phyloP scores from a whole-genome alignment of 805 yeast genomes.

The Candida gorgasii region DNA sequence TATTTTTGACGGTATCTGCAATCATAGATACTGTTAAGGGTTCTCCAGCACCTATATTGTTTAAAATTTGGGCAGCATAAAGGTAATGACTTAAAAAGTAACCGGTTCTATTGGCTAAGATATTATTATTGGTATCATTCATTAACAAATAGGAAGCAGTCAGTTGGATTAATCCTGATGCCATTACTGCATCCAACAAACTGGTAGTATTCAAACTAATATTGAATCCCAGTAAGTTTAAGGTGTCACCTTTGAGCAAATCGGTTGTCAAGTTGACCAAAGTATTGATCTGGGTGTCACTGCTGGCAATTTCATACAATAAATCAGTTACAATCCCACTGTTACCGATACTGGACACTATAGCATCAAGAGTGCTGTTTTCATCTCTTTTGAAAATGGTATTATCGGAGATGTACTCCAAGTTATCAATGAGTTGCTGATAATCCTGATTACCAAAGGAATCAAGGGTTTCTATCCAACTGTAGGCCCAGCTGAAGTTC shows the following conservation, averaged over 20 bases:
- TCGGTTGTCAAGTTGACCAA: slow-evolving; percentile 23
- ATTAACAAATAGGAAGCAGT: slow-evolving; percentile 27
- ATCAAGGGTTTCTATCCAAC: slow-evolving; percentile 15
- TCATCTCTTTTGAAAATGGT: slow-evolving; percentile 14
- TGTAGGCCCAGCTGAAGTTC: not conserved
- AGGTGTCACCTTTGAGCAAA: slow-evolving; percentile 15
- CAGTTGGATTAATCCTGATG: slow-evolving; percentile 29
- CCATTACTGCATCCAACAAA: slow-evolving; percentile 20
- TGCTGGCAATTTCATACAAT: slow-evolving; percentile 31
- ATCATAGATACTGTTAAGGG: slow-evolving; percentile 29
- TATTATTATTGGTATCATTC: slow-evolving; percentile 29
- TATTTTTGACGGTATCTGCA: slow-evolving; percentile 28
- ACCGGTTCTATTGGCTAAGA: slow-evolving; percentile 28
- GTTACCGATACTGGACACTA: slow-evolving; percentile 9
- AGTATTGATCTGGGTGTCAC: slow-evolving; percentile 29
- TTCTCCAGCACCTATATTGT: slow-evolving; percentile 35
- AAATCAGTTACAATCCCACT: slow-evolving; percentile 19
- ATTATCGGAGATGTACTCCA: slow-evolving; percentile 13
- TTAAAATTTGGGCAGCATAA: slow-evolving; percentile 31
- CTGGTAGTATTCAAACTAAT: slow-evolving; percentile 26
- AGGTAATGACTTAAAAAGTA: slow-evolving; percentile 25
- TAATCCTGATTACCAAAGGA: slow-evolving; percentile 12
- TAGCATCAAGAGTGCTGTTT: slow-evolving; percentile 10
- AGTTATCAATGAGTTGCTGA: slow-evolving; percentile 11
- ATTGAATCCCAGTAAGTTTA: slow-evolving; percentile 13